Percentiles rank a stretch among this genome's conserved stretches.
These are phyloP conservation scores for Exophiala phaeomuriformis DNA, from an alignment of 2,329 filamentous ascomycete genomes.

Conservation along the genomic window DNA sequence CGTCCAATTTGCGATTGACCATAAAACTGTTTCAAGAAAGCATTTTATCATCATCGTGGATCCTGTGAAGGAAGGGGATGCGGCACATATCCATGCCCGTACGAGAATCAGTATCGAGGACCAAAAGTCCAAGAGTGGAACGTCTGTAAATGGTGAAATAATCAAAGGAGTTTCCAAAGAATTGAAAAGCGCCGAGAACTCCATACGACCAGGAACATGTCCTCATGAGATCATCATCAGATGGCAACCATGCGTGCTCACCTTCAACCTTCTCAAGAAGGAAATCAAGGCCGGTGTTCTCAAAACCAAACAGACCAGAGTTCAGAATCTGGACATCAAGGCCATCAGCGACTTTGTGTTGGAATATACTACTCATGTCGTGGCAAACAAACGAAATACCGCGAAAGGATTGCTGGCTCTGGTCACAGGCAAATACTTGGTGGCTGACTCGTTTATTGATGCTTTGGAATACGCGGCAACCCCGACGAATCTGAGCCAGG, in stretches of 20 bases:
- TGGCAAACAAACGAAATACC: constrained; percentile 84
- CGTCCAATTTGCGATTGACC: constrained; percentile 62
- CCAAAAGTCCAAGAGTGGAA: constrained; percentile 76
- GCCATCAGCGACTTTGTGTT: constrained; percentile 64
- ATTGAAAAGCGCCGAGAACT: constrained; percentile 53
- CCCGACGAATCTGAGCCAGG: constrained; percentile 44
- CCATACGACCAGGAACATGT: constrained; percentile 65
- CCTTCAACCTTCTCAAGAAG: constrained; percentile 67
- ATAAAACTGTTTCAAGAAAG: constrained; percentile 80
- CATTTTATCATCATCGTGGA: constrained; percentile 74
- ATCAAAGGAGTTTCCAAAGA: constrained; percentile 52
- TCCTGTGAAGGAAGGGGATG: constrained; percentile 57
- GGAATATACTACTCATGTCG: constrained; percentile 72
- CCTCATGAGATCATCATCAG: constrained; percentile 55
- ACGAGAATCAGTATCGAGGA: constrained; percentile 70
- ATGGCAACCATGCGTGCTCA: constrained; percentile 76
- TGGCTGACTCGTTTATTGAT: constrained; percentile 65
- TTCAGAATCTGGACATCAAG: constrained; percentile 87
- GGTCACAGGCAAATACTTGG: constrained; percentile 71
- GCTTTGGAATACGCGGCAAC: constrained; percentile 58
- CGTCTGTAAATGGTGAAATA: constrained; percentile 64
- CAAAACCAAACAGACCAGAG: constrained; percentile 52
- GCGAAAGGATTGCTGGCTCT: constrained; percentile 79
- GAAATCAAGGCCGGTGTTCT: constrained; percentile 62
- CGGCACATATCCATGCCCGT: constrained; percentile 55